A percentile compares a stretch with the other conserved stretches of the same genome.
Conservation (phyloP, 129 eudicot species). For the Ambrosia trifida region DNA sequence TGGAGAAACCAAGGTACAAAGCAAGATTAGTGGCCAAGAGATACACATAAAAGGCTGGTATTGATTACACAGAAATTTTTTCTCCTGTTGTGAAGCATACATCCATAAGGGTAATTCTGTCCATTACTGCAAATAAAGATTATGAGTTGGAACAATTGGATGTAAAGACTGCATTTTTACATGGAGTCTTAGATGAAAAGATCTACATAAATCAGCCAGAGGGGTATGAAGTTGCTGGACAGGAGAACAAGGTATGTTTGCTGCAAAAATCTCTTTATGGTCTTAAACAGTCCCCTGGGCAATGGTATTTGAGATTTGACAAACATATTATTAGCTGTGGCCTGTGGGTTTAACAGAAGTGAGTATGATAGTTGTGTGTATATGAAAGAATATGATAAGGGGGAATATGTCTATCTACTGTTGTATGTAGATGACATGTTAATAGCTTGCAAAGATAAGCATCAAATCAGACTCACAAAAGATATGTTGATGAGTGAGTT, state of each 20-base stretch:
- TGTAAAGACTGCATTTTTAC: neutral
- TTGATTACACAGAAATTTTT: too few relatives aligned
- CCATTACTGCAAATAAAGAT: neutral
- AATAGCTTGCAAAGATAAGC: too few relatives aligned
- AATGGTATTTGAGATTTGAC: too few relatives aligned
- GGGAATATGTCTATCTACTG: neutral
- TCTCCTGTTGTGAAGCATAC: too few relatives aligned
- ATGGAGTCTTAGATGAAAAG: neutral
- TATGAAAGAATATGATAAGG: neutral
- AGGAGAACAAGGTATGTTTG: neutral
- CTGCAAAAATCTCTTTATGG: too few relatives aligned
- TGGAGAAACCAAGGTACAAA: neutral
- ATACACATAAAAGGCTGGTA: neutral
- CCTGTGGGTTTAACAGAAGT: neutral
- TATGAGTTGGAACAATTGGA: neutral
- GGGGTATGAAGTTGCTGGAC: neutral
- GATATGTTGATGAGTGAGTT: too few relatives aligned
- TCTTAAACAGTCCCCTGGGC: too few relatives aligned
- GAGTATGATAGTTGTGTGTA: neutral
- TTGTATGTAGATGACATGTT: neutral
- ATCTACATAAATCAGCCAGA: neutral
- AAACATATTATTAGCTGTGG: neutral
- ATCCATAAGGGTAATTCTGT: neutral
- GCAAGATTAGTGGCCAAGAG: neutral
- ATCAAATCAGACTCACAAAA: neutral